Evolutionary conservation across 768 basidiomycete genomes (phyloP).

Genomic region (Chalciporus chontae): DNA sequence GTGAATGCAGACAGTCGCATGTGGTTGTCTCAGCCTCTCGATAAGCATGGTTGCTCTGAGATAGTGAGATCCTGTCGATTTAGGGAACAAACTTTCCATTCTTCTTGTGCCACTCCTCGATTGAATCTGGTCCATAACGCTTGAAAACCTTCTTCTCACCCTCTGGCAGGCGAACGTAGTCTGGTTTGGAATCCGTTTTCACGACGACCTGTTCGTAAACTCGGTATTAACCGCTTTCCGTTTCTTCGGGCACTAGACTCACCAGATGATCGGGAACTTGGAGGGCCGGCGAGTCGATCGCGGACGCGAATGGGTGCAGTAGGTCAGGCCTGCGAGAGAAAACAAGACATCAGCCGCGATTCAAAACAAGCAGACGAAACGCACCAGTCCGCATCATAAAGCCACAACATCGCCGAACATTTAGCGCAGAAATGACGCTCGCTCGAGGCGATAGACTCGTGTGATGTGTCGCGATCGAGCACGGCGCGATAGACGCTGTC

Average conservation of each 20-base stretch:
- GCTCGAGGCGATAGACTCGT: slow-evolving; percentile 47
- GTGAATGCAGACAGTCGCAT: too few relatives aligned
- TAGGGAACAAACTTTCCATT: slow-evolving; percentile 38
- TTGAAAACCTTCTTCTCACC: slow-evolving; percentile 48
- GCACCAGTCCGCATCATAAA: slow-evolving; percentile 55
- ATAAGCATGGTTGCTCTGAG: neutral
- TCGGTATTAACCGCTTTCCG: neutral
- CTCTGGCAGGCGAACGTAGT: slow-evolving; percentile 60
- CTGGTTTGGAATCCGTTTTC: slow-evolving; percentile 49
- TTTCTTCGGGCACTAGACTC: neutral
- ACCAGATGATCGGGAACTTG: slow-evolving; percentile 51
- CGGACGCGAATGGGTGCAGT: slow-evolving; percentile 66
- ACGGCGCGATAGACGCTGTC: slow-evolving; percentile 60
- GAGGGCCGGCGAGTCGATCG: slow-evolving; percentile 59
- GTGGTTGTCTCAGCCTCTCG: too few relatives aligned
- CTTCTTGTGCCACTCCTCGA: slow-evolving; percentile 62
- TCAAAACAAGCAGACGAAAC: slow-evolving; percentile 13
- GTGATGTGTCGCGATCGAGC: slow-evolving; percentile 49
- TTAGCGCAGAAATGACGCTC: slow-evolving; percentile 62
- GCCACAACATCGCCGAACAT: slow-evolving; percentile 66
- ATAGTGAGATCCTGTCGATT: neutral
- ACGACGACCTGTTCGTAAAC: slow-evolving; percentile 38
- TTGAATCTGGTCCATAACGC: slow-evolving; percentile 40
- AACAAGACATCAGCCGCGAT: too few relatives aligned
- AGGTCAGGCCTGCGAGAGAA: slow-evolving; percentile 46